These are phyloP conservation scores for Bryopsis sp. DNA, from an alignment of 139 green algal genomes.

Conservation along the genomic window DNA sequence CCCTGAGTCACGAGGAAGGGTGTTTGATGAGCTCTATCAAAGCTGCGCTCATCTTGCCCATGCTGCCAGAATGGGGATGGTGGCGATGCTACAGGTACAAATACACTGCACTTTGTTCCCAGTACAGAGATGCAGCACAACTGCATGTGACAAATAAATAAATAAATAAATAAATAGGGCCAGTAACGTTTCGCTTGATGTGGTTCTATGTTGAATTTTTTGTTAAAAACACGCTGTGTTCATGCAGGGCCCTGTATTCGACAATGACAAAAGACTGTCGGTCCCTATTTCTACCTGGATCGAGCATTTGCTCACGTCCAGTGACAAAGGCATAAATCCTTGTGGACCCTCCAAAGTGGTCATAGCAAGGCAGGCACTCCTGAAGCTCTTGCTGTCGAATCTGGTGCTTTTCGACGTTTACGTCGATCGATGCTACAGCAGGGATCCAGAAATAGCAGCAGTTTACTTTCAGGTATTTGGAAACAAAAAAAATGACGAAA, in stretches of 20 bases:
- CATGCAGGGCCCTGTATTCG: conserved; percentile 2
- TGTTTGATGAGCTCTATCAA: conserved; percentile 36
- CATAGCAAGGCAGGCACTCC: conserved; percentile 40
- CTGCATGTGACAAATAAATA: no score
- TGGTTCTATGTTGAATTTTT: no score
- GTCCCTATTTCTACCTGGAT: conserved; percentile 30
- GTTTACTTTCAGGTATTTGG: conserved; percentile 69
- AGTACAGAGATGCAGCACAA: no score
- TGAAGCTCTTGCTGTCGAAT: conserved; percentile 54
- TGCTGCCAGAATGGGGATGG: conserved; percentile 51
- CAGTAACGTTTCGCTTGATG: no score
- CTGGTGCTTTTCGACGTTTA: conserved; percentile 38
- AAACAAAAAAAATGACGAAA: no score
- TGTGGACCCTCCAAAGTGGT: conserved; percentile 28
- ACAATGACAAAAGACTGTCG: background rate
- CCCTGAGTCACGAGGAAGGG: conserved; percentile 26
- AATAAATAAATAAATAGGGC: no score
- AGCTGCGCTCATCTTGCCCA: conserved; percentile 50
- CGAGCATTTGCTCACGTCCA: conserved; percentile 33
- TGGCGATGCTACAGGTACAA: conserved; percentile 58
- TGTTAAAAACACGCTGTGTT: no score
- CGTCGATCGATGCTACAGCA: conserved; percentile 67
- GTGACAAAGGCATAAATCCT: background rate
- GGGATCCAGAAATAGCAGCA: conserved; percentile 36
- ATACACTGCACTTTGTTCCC: no score